These are phyloP conservation scores for Spergularia azorica DNA, from an alignment of 179 eudicot genomes.

Conservation along the genomic window DNA sequence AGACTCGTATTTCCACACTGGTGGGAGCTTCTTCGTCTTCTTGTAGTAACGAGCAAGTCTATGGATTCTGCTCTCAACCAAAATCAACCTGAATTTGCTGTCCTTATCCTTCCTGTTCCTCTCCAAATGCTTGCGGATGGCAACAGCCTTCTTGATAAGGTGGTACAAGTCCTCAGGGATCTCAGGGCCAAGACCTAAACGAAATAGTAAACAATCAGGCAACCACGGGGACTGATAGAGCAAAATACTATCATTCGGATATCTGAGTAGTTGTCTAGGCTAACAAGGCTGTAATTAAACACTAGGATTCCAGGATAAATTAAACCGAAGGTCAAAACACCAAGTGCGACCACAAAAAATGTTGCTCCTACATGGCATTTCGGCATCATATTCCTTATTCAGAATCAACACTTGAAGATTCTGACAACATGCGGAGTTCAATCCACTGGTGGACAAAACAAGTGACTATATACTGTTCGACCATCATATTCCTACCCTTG, in stretches of 20 bases:
- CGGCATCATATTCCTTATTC: no score
- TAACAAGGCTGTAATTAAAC: no score
- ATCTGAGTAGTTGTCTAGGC: neutral
- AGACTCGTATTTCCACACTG: conserved; percentile 56
- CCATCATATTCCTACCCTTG: no score
- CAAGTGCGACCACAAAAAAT: no score
- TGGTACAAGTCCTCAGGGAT: conserved; percentile 53
- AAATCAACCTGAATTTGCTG: conserved; percentile 50
- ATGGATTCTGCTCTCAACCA: conserved; percentile 53
- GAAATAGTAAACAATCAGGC: neutral
- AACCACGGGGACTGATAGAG: neutral
- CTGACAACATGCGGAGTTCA: no score
- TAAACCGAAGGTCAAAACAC: no score
- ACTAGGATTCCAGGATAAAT: no score
- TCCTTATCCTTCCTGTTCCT: conserved; percentile 57
- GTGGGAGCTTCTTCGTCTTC: conserved; percentile 56
- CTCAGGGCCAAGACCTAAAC: conserved; percentile 45
- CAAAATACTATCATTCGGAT: neutral
- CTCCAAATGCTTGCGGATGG: conserved; percentile 52
- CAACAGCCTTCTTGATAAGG: conserved; percentile 51
- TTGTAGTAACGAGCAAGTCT: conserved; percentile 54
- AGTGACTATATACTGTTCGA: no score
- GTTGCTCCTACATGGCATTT: no score
- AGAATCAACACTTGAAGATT: no score
- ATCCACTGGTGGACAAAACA: no score